Conservation (phyloP, 75 land plant species). For the Picea sitchensis region DNA sequence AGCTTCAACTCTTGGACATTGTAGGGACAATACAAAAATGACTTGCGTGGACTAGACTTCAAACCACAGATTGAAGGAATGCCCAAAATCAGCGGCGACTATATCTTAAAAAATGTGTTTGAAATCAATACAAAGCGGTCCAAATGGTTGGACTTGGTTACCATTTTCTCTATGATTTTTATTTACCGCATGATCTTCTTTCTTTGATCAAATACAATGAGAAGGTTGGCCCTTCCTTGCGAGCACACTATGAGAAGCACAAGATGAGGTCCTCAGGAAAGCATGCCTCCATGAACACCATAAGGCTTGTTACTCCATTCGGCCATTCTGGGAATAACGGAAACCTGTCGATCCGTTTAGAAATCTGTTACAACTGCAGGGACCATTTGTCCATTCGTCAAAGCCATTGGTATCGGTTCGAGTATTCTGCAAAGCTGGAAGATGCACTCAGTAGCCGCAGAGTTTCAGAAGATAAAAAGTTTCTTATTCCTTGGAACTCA, state of each 20-base stretch:
- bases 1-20: constrained; percentile 43
- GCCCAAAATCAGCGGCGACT: constrained; percentile 45
- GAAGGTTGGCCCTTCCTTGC: constrained; percentile 34
- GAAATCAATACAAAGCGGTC: constrained; percentile 38
- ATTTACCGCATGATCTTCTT: constrained; percentile 54
- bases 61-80: constrained; percentile 35
- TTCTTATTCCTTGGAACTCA: no score
- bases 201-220: constrained; percentile 60
- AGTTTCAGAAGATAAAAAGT: no score
- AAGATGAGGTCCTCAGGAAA: neutral
- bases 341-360: no score
- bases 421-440: no score
- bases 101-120: constrained; percentile 35
- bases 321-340: neutral
- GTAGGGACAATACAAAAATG: constrained; percentile 73
- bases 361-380: no score
- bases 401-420: no score
- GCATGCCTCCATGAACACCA: neutral
- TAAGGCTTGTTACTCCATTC: constrained; percentile 3
- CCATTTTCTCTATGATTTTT: constrained; percentile 31
- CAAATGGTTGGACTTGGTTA: constrained; percentile 65
- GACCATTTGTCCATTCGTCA: no score
- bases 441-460: no score
- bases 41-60: constrained; percentile 57
- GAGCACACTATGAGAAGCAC: constrained; percentile 20